Conservation (phyloP, 306 rosid genomes). For the Trifolium repens region DNA sequence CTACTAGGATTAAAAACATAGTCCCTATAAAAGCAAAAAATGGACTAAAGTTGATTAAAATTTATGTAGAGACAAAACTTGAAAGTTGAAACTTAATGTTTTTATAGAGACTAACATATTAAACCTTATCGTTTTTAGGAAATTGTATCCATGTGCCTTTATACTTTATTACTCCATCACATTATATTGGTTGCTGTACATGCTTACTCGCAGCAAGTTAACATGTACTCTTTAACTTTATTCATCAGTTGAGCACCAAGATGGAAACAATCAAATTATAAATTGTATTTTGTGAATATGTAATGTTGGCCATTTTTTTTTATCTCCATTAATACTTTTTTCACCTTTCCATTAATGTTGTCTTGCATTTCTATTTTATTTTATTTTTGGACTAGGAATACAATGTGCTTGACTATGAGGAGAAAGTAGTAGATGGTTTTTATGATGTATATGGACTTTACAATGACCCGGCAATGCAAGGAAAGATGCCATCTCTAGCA, state of each 20-base stretch:
- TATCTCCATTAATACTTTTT: conserved; percentile 8
- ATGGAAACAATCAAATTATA: conserved; percentile 28
- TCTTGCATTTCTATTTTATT: conserved; percentile 39
- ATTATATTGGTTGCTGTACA: conserved; percentile 19
- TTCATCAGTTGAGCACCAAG: conserved; percentile 25
- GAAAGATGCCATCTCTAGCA: conserved; percentile 83
- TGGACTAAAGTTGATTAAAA: conserved; percentile 1
- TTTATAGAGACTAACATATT: neutral
- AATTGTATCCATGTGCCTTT: neutral
- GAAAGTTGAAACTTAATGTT: too few relatives aligned
- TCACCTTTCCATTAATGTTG: conserved; percentile 29
- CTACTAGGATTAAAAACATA: neutral
- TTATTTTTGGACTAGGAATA: conserved; percentile 63
- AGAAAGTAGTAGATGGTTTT: conserved; percentile 91
- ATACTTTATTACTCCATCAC: conserved; percentile 28
- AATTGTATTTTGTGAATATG: conserved; percentile 28
- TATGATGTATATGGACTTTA: conserved; percentile 78
- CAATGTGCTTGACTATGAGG: conserved; percentile 88
- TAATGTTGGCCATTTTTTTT: conserved; percentile 26
- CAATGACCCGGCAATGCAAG: conserved; percentile 76
- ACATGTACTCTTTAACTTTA: conserved; percentile 16
- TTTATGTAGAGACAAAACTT: neutral
- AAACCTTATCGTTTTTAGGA: neutral
- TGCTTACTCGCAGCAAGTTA: conserved; percentile 27
- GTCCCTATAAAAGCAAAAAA: neutral